Percentiles rank a stretch among this genome's conserved stretches.
These are phyloP conservation scores for Vickermania spadyakhi DNA, from an alignment of 208 protist species.

Conservation along the genomic window DNA sequence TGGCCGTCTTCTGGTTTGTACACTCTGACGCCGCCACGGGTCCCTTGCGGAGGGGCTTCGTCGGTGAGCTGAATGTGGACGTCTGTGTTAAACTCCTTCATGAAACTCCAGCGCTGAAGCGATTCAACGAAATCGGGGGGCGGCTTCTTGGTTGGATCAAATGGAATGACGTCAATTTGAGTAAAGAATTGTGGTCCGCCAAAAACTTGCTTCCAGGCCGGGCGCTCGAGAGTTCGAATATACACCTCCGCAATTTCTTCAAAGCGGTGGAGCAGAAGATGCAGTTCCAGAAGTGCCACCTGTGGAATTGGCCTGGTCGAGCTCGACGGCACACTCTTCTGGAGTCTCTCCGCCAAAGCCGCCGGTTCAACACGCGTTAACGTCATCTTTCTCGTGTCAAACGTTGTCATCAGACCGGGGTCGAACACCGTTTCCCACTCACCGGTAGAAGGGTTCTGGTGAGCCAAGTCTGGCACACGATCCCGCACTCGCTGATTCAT, in stretches of 20 bases:
- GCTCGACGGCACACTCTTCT: background rate
- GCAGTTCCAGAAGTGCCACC: slow-evolving; percentile 78
- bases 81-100: slow-evolving; percentile 77
- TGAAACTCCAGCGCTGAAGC: slow-evolving; percentile 80
- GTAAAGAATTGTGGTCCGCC: slow-evolving; percentile 61
- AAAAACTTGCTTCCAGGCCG: slow-evolving; percentile 57
- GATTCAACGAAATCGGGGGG: slow-evolving; percentile 39
- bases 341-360: slow-evolving; percentile 12
- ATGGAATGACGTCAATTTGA: slow-evolving; percentile 73
- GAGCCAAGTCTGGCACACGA: background rate
- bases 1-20: slow-evolving; percentile 44
- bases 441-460: slow-evolving; percentile 1
- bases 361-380: slow-evolving; percentile 63
- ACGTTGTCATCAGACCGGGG: slow-evolving; percentile 29
- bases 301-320: slow-evolving; percentile 38
- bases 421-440: slow-evolving; percentile 38
- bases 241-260: slow-evolving; percentile 47
- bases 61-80: slow-evolving; percentile 75
- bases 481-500: slow-evolving; percentile 16
- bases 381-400: slow-evolving; percentile 66
- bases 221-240: slow-evolving; percentile 64
- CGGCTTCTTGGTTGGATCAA: slow-evolving; percentile 20
- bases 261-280: slow-evolving; percentile 67
- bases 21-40: slow-evolving; percentile 35
- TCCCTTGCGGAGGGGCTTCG: slow-evolving; percentile 11